Evolutionary conservation across 2,329 filamentous ascomycete genomes (phyloP).

Genomic region (Corynespora cassiicola): DNA sequence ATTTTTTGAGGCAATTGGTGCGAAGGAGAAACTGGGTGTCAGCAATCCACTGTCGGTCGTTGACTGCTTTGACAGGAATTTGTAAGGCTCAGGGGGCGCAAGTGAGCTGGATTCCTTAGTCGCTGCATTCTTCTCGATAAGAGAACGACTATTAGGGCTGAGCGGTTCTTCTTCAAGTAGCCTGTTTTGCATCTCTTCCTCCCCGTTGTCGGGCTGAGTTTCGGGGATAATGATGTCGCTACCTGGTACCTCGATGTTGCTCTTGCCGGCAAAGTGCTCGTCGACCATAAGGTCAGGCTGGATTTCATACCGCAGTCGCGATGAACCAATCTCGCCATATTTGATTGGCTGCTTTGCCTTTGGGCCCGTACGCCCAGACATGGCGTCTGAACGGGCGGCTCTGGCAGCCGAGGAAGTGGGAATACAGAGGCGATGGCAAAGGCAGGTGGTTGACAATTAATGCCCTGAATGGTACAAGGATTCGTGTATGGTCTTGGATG

Average conservation of each 20-base stretch:
- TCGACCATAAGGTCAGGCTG: conserved; percentile 18
- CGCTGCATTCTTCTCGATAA: conserved; percentile 8
- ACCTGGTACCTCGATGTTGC: conserved; percentile 19
- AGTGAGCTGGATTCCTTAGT: too few species aligned
- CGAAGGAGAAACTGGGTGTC: conserved; percentile 6
- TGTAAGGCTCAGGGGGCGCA: too few species aligned
- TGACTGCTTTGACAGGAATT: conserved; percentile 1
- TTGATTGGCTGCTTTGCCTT: conserved; percentile 13
- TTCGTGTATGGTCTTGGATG: too few species aligned
- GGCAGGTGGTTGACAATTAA: too few species aligned
- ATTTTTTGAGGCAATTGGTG: neutral
- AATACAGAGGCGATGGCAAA: neutral
- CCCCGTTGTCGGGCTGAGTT: conserved; percentile 20
- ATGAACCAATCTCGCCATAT: conserved; percentile 17
- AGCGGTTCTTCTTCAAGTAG: neutral
- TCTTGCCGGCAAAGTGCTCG: conserved; percentile 8
- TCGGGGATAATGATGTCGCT: conserved; percentile 25
- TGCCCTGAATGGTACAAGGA: too few species aligned
- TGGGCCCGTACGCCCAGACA: conserved; percentile 15
- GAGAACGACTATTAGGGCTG: conserved; percentile 7
- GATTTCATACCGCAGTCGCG: conserved; percentile 29
- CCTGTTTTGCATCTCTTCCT: neutral
- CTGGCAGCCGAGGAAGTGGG: neutral
- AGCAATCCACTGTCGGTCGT: neutral
- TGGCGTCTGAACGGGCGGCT: conserved; percentile 6